Evolutionary conservation across 495 filamentous ascomycete species (phyloP), one percentile per base, ranked within the genome.

Genomic region (Aspergillus asperescens): DNA sequence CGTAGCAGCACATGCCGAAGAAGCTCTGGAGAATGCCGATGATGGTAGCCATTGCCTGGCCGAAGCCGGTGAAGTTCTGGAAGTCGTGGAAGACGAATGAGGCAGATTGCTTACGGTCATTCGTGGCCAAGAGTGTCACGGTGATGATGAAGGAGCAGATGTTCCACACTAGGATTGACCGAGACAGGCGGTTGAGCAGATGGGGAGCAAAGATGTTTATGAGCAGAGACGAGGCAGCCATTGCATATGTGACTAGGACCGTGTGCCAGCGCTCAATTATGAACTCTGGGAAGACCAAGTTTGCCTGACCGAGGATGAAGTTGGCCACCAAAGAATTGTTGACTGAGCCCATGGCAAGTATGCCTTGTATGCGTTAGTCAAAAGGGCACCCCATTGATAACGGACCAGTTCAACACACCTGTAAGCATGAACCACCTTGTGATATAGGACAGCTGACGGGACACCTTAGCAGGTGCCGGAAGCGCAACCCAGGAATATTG

Each of bases 401-500:
- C 7, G 7, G 19, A 22, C 1, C 6, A 20, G n/a, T 16, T 19
- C 9, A 37, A 31, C 62, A 24, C 59, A 75, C 73, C 75, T 19
- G 70, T 75, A 1, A 76, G 63, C 74, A 80, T 75, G 42, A 78
- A 78, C 77, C 76, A 81, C 6, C 77, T 77, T 12, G 75, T 76
- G 1, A 74, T 57, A 41, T 75, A 80, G 13, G 73, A 77, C 32
- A 78, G 54, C 7, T 68, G 67, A 34, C 75, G 70, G 8, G 74
- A 66, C 22, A 77, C 67, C 18, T 64, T 72, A n/a, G 72, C 72
- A 12, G 80, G 80, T 1, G 79, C 73, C n/a, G 81, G 63, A 1
- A 78, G 72, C 7, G 76, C 75, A 40, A 80, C 77, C 77, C 79
- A 82, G 3, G 73, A 77, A 52, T 82, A 82, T 45, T 82, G 79